Evolutionary conservation across 495 filamentous ascomycete species (phyloP).

Genomic region (Cryomyces antarcticus): DNA sequence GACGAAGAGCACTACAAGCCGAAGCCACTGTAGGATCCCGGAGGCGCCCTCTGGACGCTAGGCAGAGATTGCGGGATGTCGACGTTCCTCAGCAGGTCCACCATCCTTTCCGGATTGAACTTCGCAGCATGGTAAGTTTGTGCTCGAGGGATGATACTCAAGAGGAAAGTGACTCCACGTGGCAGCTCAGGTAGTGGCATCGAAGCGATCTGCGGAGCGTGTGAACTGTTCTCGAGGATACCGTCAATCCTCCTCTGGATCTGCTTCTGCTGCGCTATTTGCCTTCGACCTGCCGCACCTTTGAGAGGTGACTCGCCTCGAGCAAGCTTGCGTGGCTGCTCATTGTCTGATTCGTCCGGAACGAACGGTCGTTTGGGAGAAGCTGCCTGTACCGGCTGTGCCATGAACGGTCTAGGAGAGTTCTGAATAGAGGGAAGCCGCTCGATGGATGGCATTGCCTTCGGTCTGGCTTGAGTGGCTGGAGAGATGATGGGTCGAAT

Average conservation of each 20-base stretch:
- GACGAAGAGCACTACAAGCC: no score
- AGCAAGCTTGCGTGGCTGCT: slow-evolving; percentile 56
- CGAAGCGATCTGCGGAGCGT: slow-evolving; percentile 3
- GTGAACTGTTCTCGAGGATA: not conserved
- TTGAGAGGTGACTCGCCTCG: slow-evolving; percentile 78
- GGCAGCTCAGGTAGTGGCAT: slow-evolving; percentile 32
- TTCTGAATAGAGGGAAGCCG: slow-evolving; percentile 14
- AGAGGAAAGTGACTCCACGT: slow-evolving; percentile 58
- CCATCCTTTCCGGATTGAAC: slow-evolving; percentile 50
- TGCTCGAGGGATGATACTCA: slow-evolving; percentile 64
- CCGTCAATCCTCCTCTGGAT: slow-evolving; percentile 3
- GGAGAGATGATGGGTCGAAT: slow-evolving; percentile 70
- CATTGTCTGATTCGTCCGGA: slow-evolving; percentile 49
- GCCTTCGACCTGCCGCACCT: slow-evolving; percentile 54
- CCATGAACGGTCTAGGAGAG: slow-evolving; percentile 25
- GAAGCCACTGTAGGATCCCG: no score
- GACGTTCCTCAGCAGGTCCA: slow-evolving; percentile 48
- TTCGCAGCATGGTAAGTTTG: slow-evolving; percentile 44
- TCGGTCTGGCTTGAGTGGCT: slow-evolving; percentile 50
- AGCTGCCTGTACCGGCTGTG: slow-evolving; percentile 7
- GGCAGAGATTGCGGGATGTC: slow-evolving; percentile 3
- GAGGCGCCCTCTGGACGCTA: no score
- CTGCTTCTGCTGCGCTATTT: slow-evolving; percentile 22
- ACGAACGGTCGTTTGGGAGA: slow-evolving; percentile 31
- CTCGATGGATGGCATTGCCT: slow-evolving; percentile 29